Percentiles rank a stretch among this genome's conserved stretches.
These are phyloP conservation scores for Primulina eburnea DNA, from an alignment of 257 asterid genomes.

Conservation along the genomic window DNA sequence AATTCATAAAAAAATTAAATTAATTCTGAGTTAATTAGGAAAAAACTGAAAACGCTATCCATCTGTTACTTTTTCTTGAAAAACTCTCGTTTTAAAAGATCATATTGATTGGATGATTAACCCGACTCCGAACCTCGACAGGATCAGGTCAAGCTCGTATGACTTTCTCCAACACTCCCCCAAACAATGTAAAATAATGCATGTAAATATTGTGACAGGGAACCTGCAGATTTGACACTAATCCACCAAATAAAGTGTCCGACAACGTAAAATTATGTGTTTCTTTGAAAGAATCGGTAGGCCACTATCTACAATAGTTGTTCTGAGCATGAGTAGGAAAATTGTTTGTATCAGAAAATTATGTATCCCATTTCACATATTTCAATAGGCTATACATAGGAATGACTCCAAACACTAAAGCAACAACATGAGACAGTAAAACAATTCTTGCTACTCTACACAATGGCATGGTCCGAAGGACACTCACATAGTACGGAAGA, in stretches of 20 bases:
- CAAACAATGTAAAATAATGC: neutral
- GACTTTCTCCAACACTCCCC: neutral
- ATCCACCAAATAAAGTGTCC: conserved; percentile 86
- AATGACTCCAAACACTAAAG: too few relatives aligned
- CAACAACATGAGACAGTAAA: neutral
- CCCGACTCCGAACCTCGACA: neutral
- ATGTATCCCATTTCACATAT: neutral
- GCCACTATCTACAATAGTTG: conserved; percentile 73
- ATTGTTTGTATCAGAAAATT: neutral
- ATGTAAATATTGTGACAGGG: conserved; percentile 8
- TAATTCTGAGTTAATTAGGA: conserved; percentile 1
- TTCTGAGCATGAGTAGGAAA: conserved; percentile 10
- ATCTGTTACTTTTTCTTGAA: too few relatives aligned
- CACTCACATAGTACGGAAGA: too few relatives aligned
- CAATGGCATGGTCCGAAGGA: too few relatives aligned
- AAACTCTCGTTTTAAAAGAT: neutral
- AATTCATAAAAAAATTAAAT: too few relatives aligned
- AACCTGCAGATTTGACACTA: conserved; percentile 93
- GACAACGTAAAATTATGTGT: conserved; percentile 81
- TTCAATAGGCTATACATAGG: neutral
- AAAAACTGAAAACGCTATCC: neutral
- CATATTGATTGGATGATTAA: neutral
- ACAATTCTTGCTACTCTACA: too few relatives aligned
- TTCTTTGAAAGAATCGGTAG: conserved; percentile 91
- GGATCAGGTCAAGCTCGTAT: neutral